Base-by-base conservation (phyloP, 352 stramenopile genomes). In the Blastocystis hominis region DNA sequence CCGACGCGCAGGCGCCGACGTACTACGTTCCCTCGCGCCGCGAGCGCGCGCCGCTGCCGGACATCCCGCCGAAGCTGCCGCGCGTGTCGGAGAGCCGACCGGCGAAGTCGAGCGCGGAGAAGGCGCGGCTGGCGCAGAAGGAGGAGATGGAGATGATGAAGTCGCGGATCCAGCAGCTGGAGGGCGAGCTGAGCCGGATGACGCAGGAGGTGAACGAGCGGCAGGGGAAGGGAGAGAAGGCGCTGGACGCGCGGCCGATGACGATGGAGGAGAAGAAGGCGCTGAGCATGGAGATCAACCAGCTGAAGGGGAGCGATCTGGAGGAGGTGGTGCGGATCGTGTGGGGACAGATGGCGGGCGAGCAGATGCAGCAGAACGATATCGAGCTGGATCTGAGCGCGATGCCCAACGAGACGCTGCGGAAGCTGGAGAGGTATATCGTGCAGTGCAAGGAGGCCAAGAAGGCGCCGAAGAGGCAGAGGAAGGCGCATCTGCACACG, bases 131-230 rank as follows among this genome's bases (percentile, higher is more conserved):
- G 13, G 90, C 91, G 80, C 91, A 95, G 46, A 88, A 95, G 7
- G 93, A 94, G 88, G 92, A 95, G 61, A 91, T 88, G 56, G 93
- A 95, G 17, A 90, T 92, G 9, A 97, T 98, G 64, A 93, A 97
- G 78, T 92, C 98, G 89, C 90, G 92, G 24, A 90, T 86, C 63
- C 92, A 96, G 89, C 89, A 91, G 20, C 92, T 94, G n/a, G 90
- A 98, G 38, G 93, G 93, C 63, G 98, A 98, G 88, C 92, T 93
- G 61, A 94, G 95, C 7, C 89, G 98, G 3, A 89, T 96, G 30
- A 98, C 97, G 89, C 95, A 97, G 55, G 98, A 98, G 90, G 98
- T 98, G 90, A 97, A 97, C 84, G 95, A 56, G 36, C 66, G 40
- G 56, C 59, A 63, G n/a, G 62, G 62, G 36, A 61, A 34, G 40